Conservation (phyloP, 352 stramenopile genomes). For the Globisporangium takayamanum region DNA sequence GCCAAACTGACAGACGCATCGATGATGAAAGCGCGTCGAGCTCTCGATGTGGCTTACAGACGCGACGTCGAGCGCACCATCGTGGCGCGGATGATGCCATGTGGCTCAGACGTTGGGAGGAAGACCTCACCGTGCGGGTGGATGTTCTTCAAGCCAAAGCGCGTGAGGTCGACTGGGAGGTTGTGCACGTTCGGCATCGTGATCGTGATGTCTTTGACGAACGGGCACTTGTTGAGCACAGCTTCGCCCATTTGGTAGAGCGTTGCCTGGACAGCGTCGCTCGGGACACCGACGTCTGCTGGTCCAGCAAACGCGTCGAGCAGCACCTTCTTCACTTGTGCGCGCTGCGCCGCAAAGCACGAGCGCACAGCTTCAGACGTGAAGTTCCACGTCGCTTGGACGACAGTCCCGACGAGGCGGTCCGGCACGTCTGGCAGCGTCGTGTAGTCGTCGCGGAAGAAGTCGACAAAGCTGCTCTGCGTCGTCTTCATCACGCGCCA, state of each 20-base stretch:
- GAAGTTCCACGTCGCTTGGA: conserved; percentile 77
- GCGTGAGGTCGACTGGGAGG: conserved; percentile 76
- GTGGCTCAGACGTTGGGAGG: conserved; percentile 76
- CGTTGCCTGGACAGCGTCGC: conserved; percentile 77
- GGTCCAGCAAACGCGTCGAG: conserved; percentile 77
- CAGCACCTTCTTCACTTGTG: conserved; percentile 58
- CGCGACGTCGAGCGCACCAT: conserved; percentile 57
- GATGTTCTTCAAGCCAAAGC: conserved; percentile 81
- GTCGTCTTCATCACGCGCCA: conserved; percentile 88
- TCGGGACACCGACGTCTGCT: conserved; percentile 64
- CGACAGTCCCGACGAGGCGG: conserved; percentile 67
- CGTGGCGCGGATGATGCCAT: conserved; percentile 85
- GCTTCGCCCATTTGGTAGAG: conserved; percentile 85
- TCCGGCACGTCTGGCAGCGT: conserved; percentile 72
- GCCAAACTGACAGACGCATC: background rate
- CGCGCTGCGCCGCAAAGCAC: conserved; percentile 36
- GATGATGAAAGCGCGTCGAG: background rate
- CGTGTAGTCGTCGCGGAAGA: conserved; percentile 79
- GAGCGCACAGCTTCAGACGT: conserved; percentile 25
- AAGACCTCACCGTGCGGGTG: conserved; percentile 88
- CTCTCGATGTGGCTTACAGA: conserved; percentile 21
- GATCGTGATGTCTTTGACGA: conserved; percentile 71
- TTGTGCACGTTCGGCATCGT: conserved; percentile 89
- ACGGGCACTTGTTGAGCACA: conserved; percentile 56
- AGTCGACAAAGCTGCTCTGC: conserved; percentile 84